Percentiles rank a stretch among this genome's conserved stretches.
These are phyloP conservation scores for Dillenia suffruticosa DNA, from an alignment of 164 flowering plant species.

Conservation along the genomic window DNA sequence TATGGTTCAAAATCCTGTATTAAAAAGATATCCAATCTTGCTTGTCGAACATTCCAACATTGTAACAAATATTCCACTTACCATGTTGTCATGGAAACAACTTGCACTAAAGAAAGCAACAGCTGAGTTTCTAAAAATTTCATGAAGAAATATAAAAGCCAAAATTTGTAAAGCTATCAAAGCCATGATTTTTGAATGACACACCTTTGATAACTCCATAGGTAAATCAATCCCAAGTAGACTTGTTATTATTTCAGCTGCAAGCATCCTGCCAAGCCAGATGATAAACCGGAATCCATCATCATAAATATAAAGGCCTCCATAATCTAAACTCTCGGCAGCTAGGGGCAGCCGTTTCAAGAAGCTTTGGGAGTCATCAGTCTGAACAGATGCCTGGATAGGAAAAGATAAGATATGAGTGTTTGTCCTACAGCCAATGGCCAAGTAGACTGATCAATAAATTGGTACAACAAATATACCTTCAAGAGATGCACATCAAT, in stretches of 20 bases:
- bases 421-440: too few species aligned
- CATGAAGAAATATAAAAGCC: too few species aligned
- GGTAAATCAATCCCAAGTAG: constrained; percentile 71
- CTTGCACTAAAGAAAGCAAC: too few species aligned
- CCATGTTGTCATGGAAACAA: too few species aligned
- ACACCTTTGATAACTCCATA: constrained; percentile 71
- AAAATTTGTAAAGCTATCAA: too few species aligned
- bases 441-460: too few species aligned
- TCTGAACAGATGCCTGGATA: constrained; percentile 37
- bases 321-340: constrained; percentile 70
- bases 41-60: too few species aligned
- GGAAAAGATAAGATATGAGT: constrained; percentile 10
- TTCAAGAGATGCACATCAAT: constrained; percentile 73
- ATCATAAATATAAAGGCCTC: constrained; percentile 83
- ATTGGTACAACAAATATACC: constrained; percentile 27
- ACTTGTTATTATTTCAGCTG: constrained; percentile 59
- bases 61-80: too few species aligned
- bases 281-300: constrained; percentile 86
- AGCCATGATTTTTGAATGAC: neutral
- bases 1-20: too few species aligned
- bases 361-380: constrained; percentile 33
- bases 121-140: too few species aligned
- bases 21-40: too few species aligned
- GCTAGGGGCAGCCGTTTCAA: constrained; percentile 54
- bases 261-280: constrained; percentile 91